phyloP scores from a whole-genome alignment of 139 green algal species.

The Chlamydomonas applanata region DNA sequence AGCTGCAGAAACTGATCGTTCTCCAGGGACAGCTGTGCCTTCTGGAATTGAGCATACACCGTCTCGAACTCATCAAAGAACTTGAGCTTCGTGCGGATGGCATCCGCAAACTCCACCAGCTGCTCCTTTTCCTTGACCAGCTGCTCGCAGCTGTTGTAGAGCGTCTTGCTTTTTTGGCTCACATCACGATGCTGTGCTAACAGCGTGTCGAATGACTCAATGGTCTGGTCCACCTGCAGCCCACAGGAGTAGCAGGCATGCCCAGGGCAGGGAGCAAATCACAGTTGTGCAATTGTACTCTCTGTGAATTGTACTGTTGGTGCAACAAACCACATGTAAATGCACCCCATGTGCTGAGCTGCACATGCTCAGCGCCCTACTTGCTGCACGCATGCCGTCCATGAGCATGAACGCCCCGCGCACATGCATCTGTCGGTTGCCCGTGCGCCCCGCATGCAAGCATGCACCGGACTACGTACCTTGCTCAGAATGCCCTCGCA shows the following conservation, averaged over 20 bases:
- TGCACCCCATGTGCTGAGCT: too few species aligned
- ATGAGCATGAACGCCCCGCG: too few species aligned
- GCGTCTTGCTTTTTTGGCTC: conserved; percentile 38
- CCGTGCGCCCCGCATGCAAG: too few species aligned
- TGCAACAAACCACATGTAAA: too few species aligned
- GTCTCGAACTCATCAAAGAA: conserved; percentile 96
- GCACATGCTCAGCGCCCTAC: too few species aligned
- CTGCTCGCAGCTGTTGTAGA: conserved; percentile 66
- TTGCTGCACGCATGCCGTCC: too few species aligned
- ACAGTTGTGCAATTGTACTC: too few species aligned
- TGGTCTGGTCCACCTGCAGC: conserved; percentile 59
- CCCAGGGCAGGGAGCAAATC: too few species aligned
- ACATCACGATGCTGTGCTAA: conserved; percentile 66
- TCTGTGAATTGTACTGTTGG: too few species aligned
- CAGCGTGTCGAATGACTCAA: conserved; percentile 66
- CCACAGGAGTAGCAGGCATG: too few species aligned
- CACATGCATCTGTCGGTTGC: too few species aligned
- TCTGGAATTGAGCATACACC: conserved; percentile 45
- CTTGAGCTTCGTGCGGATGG: conserved; percentile 62
- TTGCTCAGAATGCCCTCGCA: conserved; percentile 66
- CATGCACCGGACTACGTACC: conserved; percentile 33
- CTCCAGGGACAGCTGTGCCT: conserved; percentile 24
- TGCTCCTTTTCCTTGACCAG: conserved; percentile 68
- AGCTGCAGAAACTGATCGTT: conserved; percentile 71
- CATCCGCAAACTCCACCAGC: conserved; percentile 70